Evolutionary conservation across 1,284 basidiomycete species (phyloP), one percentile per base, ranked within the genome.

Genomic region (Ustilago shanxiensis): DNA sequence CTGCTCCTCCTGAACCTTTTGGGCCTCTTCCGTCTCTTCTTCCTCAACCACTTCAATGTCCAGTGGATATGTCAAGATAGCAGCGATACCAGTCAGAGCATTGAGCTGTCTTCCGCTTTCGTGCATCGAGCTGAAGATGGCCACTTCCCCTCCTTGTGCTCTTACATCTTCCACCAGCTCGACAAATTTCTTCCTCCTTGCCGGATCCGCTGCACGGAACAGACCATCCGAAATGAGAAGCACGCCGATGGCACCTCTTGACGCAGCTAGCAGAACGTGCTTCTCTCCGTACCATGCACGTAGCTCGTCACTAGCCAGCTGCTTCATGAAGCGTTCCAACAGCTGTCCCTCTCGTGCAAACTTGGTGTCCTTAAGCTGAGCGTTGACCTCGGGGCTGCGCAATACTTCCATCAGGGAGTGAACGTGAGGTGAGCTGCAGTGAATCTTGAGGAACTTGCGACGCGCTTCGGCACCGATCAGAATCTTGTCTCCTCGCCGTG

Each of bases 41-140:
- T 83, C 83, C 56, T 85, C 84, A 45, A 90, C 82, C 29, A 87
- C 83, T 86, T 99, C 97, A 20, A 99, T 89, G 83, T 99, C 97
- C 28, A 99, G 88, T 1, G 97, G 97, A 86, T 95, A 99, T 1
- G 94, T 98, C 64, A 99, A 87, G 64, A 99, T 94, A 1, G 97
- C 96, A 11, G 96, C 96, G 44, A 99, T 92, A 1, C 97, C 97
- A 5, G 95, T 95, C 53, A 99, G 86, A 76, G 95, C 92, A 86
- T 98, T 98, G 29, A 99, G 89, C 87, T 99, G 84, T 24, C 79
- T 77, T 22, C 97, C 97, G 28, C 93, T 94, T 87, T 99, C 96
- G 86, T 99, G 97, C 96, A 99, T 98, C 81, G 94, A 96, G 8
- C 95, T 97, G 87, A 99, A 99, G 77, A 98, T 95, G 51, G 98